These are phyloP conservation scores for Alternaria longipes DNA, from an alignment of 2,329 filamentous ascomycete species.

Conservation along the genomic window DNA sequence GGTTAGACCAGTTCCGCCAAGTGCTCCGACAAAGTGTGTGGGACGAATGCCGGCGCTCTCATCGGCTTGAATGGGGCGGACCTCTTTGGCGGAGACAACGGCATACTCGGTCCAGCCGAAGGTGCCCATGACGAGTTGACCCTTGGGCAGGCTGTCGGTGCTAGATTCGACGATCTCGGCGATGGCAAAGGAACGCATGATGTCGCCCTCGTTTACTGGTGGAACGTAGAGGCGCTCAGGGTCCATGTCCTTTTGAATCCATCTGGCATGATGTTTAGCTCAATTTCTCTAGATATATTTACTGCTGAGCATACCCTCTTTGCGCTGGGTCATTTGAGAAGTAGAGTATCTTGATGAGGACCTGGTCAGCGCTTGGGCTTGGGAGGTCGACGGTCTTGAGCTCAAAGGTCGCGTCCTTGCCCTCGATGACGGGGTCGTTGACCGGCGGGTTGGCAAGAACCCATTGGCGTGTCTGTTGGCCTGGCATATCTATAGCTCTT, in stretches of 20 bases:
- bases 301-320: not conserved
- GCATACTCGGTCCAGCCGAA: constrained; percentile 73
- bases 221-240: constrained; percentile 58
- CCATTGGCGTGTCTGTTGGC: constrained; percentile 55
- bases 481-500: constrained; percentile 33
- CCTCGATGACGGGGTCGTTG: constrained; percentile 47
- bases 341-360: constrained; percentile 58
- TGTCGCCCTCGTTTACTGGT: constrained; percentile 55
- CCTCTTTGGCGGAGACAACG: constrained; percentile 55
- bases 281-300: not conserved
- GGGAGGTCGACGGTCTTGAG: constrained; percentile 50
- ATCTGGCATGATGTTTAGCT: not conserved
- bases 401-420: constrained; percentile 53
- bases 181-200: constrained; percentile 71
- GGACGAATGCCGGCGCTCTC: constrained; percentile 48
- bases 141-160: constrained; percentile 61
- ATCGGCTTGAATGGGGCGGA: constrained; percentile 41
- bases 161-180: constrained; percentile 69
- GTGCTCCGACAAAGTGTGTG: constrained; percentile 58
- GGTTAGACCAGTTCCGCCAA: constrained; percentile 68
- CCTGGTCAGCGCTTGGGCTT: constrained; percentile 50
- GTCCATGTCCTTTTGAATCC: constrained; percentile 56
- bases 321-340: constrained; percentile 59
- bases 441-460: constrained; percentile 54
- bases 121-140: constrained; percentile 64